These are phyloP conservation scores for Silene conica DNA, from an alignment of 148 eudicot genomes.

Conservation along the genomic window DNA sequence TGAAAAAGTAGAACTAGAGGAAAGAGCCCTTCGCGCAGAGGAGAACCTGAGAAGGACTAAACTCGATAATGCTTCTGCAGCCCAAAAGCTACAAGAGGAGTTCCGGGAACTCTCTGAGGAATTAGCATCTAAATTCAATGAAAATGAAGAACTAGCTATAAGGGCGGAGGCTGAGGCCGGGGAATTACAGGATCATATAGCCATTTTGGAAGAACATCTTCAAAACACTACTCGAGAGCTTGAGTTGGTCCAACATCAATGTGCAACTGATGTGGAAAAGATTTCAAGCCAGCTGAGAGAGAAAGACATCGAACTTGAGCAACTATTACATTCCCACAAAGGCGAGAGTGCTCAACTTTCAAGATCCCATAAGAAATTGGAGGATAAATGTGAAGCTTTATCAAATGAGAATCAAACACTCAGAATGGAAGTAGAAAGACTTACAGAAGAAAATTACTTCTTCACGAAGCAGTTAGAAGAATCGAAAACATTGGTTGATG, in stretches of 20 bases:
- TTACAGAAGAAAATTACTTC: conserved; percentile 46
- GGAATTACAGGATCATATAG: conserved; percentile 44
- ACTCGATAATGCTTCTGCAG: conserved; percentile 44
- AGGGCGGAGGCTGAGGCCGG: conserved; percentile 51
- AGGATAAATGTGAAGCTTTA: conserved; percentile 30
- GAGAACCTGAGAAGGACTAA: conserved; percentile 57
- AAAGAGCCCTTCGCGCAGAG: conserved; percentile 65
- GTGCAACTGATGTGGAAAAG: conserved; percentile 40
- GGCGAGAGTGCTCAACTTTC: conserved; percentile 31
- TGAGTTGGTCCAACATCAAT: conserved; percentile 32
- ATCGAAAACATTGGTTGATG: conserved; percentile 22
- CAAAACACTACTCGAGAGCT: conserved; percentile 53
- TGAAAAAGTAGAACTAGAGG: conserved; percentile 54
- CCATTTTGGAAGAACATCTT: conserved; percentile 48
- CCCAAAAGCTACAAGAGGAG: conserved; percentile 65
- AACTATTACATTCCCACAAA: conserved; percentile 36
- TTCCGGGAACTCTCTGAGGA: conserved; percentile 53
- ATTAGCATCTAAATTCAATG: conserved; percentile 54
- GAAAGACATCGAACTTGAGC: conserved; percentile 40
- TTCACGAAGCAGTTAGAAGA: conserved; percentile 34
- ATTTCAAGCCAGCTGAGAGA: conserved; percentile 32
- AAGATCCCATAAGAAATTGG: conserved; percentile 28
- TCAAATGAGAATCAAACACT: conserved; percentile 44
- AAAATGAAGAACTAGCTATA: conserved; percentile 51
- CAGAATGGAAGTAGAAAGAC: conserved; percentile 44